phyloP scores from a whole-genome alignment of 1,284 basidiomycete genomes.

The Boletus smithii region DNA sequence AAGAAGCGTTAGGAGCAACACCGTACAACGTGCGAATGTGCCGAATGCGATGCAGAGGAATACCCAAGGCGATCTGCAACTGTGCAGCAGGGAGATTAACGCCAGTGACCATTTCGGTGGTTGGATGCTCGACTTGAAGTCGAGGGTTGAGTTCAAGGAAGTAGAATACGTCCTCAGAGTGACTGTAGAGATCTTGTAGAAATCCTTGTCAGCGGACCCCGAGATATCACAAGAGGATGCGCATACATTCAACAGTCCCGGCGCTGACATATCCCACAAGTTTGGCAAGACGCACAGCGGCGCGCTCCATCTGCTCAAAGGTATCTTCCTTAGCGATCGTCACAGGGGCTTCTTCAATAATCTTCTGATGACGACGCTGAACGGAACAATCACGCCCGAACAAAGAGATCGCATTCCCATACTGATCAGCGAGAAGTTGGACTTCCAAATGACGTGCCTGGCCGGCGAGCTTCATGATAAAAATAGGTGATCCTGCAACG shows the following conservation, averaged over 20 bases:
- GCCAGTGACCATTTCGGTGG: constrained; percentile 98
- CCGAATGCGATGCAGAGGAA: constrained; percentile 92
- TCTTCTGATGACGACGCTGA: constrained; percentile 99
- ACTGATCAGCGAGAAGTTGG: constrained; percentile 98
- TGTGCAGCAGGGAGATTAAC: constrained; percentile 98
- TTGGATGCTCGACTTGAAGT: constrained; percentile 99
- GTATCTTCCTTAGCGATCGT: constrained; percentile 91
- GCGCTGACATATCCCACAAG: constrained; percentile 99
- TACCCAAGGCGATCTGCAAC: constrained; percentile 97
- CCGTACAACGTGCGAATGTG: constrained; percentile 98
- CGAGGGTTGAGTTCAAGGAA: constrained; percentile 99
- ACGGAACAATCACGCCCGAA: constrained; percentile 99
- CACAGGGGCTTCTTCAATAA: constrained; percentile 99
- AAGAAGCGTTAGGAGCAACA: constrained; percentile 80
- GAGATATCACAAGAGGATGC: background rate
- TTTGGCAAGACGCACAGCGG: constrained; percentile 95
- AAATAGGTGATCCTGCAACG: constrained; percentile 88
- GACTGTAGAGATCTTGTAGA: constrained; percentile 87
- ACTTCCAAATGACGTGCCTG: constrained; percentile 98
- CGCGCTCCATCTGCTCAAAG: constrained; percentile 97
- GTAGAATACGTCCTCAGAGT: constrained; percentile 90
- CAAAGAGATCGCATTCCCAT: constrained; percentile 97
- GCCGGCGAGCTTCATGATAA: constrained; percentile 99
- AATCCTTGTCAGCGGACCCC: constrained; percentile 7
- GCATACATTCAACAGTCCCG: constrained; percentile 94